These are phyloP conservation scores for Tolypocladium pustulatum DNA, from an alignment of 2,329 filamentous ascomycete species.

Conservation along the genomic window DNA sequence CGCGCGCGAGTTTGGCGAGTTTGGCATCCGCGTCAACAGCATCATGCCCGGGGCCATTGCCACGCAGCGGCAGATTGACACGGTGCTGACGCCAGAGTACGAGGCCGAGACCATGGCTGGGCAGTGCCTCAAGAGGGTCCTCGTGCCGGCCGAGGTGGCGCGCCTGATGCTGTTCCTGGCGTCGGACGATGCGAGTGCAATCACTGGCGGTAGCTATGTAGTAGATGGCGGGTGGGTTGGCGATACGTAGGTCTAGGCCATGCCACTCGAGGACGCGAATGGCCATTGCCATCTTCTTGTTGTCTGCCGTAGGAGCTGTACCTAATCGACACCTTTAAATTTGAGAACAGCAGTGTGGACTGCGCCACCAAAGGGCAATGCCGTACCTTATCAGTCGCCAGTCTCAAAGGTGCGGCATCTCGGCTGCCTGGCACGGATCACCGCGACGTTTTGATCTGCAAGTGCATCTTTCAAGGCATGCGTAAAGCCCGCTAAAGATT, in stretches of 20 bases:
- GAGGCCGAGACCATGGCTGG: constrained; percentile 24
- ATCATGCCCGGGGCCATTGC: constrained; percentile 38
- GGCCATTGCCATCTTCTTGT: neutral
- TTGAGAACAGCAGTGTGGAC: neutral
- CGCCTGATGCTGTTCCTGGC: constrained; percentile 33
- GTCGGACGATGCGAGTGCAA: constrained; percentile 33
- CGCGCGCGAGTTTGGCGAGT: constrained; percentile 39
- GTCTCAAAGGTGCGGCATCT: neutral
- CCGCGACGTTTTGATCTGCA: neutral
- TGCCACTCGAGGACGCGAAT: neutral
- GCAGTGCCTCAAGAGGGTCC: constrained; percentile 31
- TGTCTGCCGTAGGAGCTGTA: neutral
- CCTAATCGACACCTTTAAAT: neutral
- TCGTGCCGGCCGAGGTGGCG: constrained; percentile 32
- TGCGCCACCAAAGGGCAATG: neutral
- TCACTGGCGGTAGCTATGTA: constrained; percentile 30
- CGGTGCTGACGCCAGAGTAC: constrained; percentile 31
- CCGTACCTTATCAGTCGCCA: neutral
- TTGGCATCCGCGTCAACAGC: constrained; percentile 36
- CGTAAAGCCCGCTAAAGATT: neutral
- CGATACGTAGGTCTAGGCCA: neutral
- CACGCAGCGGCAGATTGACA: constrained; percentile 31
- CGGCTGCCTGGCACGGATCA: neutral
- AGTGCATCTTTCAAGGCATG: neutral
- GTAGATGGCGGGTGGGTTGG: constrained; percentile 22